Evolutionary conservation across 805 yeast genomes (phyloP).

Genomic region (Ogataea henricii): DNA sequence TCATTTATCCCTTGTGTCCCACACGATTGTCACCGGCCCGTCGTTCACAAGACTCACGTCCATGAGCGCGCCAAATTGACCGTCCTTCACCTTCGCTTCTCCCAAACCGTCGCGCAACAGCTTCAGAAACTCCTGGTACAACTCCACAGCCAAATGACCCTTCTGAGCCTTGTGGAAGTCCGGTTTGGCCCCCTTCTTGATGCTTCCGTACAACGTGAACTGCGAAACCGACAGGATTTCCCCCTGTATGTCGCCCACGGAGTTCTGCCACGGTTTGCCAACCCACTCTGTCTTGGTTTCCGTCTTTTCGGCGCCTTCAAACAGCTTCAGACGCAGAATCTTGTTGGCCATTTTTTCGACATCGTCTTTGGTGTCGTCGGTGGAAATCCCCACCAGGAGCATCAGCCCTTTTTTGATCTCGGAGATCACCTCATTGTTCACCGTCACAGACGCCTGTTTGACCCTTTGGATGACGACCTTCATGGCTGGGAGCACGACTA

Average conservation of each 20-base stretch:
- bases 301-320: conserved; percentile 52
- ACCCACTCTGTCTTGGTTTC: conserved; percentile 50
- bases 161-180: conserved; percentile 92
- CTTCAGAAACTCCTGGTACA: conserved; percentile 55
- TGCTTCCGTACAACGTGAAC: conserved; percentile 83
- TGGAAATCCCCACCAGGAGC: conserved; percentile 82
- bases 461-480: conserved; percentile 90
- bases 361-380: conserved; percentile 75
- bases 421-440: conserved; percentile 69
- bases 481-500: conserved; percentile 59
- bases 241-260: conserved; percentile 63
- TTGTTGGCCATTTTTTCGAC: conserved; percentile 69
- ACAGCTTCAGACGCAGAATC: conserved; percentile 63
- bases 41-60: conserved; percentile 85
- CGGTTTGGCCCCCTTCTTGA: conserved; percentile 91
- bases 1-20: conserved; percentile 63
- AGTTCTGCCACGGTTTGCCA: conserved; percentile 78
- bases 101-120: conserved; percentile 55
- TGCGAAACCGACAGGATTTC: conserved; percentile 88
- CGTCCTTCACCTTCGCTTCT: conserved; percentile 73
- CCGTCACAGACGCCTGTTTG: conserved; percentile 85
- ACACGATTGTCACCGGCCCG: conserved; percentile 87
- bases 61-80: conserved; percentile 97
- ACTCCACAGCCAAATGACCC: conserved; percentile 55
- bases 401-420: conserved; percentile 75